Base-by-base conservation (phyloP, 192 early-diverging fungal genomes). In the Chytriomyces hyalinus region DNA sequence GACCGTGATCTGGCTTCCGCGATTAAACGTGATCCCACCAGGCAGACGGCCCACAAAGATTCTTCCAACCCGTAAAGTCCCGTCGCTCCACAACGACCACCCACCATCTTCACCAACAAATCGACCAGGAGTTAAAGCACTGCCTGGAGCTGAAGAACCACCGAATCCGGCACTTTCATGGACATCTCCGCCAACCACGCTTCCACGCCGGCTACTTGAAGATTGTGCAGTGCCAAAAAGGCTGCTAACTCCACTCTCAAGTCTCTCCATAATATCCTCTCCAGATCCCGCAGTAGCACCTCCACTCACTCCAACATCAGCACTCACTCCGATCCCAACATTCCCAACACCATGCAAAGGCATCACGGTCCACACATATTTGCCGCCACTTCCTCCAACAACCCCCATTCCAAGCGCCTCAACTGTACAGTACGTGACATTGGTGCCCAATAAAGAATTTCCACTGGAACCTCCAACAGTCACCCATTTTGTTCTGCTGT, bases 21-120 rank as follows among this genome's bases (percentile, higher is more conserved):
- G 68, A 28, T 17, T 15, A 49, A 78, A 78, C 15, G 69, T 51
- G n/a, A 78, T 60, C 7, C 77, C 77, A 10, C 6, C 17, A 3
- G 77, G 77, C 69, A 78, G 45, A 11, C 77, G 53, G 48, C 77
- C 77, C 57, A 78, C 77, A 53, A 78, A 78, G 13, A 78, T 78
- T 26, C 47, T 70, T 9, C 77, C 77, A 43, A 78, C 77, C 20
- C 70, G 67, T 11, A 78, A 49, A 6, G 77, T 62, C 17, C 77
- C 77, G 61, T 78, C 77, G 45, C 36, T 48, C 51, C 61, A 78
- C 7, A 78, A 13, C 44, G 69, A 72, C 69, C 69, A 78, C n/a
- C 77, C 77, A n/a, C 77, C 77, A 59, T 78, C 77, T 11, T 78
- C 77, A n/a, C 77, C 77, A 44, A 78, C 70, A 51, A 78, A 78